Conservation (phyloP, 352 stramenopile species). For the Hyaloperonospora arabidopsidis region DNA sequence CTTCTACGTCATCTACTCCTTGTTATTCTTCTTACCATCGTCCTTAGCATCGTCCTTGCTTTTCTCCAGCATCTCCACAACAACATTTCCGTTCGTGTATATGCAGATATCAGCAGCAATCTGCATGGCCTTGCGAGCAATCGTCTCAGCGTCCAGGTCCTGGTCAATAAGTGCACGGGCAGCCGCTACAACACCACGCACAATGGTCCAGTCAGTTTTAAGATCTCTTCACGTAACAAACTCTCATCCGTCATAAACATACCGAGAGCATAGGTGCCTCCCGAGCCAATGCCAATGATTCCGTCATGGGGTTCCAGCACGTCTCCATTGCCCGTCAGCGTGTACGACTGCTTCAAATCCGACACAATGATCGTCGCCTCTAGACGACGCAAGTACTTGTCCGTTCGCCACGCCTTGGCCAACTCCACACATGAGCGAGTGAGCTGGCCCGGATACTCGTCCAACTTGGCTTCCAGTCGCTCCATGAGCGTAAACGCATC, state of each 20-base stretch:
- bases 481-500: slow-evolving; percentile 98
- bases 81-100: slow-evolving; percentile 98
- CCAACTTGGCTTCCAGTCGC: slow-evolving; percentile 95
- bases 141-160: slow-evolving; percentile 90
- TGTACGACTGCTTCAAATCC: slow-evolving; percentile 93
- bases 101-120: slow-evolving; percentile 97
- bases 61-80: slow-evolving; percentile 87
- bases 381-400: slow-evolving; percentile 96
- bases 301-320: slow-evolving; percentile 95
- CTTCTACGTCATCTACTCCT: slow-evolving; percentile 27
- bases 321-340: slow-evolving; percentile 97
- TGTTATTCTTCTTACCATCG: slow-evolving; percentile 14
- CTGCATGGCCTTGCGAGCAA: slow-evolving; percentile 90
- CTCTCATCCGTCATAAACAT: slow-evolving; percentile 17
- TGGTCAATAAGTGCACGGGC: slow-evolving; percentile 93
- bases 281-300: slow-evolving; percentile 93
- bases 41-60: slow-evolving; percentile 12
- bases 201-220: slow-evolving; percentile 5
- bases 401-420: slow-evolving; percentile 98
- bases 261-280: slow-evolving; percentile 91
- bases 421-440: slow-evolving; percentile 95
- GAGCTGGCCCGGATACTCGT: slow-evolving; percentile 97
- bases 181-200: slow-evolving; percentile 62
- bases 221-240: not conserved
- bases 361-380: slow-evolving; percentile 93